Evolutionary conservation across 495 filamentous ascomycete genomes (phyloP), one percentile per base, ranked within the genome.

Genomic region (Podospora tetraspora): DNA sequence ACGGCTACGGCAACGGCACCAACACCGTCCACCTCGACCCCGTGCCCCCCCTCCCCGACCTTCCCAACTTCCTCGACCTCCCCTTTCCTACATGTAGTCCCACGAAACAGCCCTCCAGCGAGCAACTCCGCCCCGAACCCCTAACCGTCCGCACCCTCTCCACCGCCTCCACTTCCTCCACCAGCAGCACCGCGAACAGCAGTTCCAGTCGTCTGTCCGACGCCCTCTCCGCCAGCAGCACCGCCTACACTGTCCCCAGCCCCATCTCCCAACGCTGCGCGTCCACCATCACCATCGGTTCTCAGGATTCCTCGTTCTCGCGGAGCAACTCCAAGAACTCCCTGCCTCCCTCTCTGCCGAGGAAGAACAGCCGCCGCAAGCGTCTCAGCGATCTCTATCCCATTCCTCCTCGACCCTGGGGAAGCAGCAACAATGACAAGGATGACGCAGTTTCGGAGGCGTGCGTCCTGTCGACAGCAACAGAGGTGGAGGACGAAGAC

Each of bases 1-100:
- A 79, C 7, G 77, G 81, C 29, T 82, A 83, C 67, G 78, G 80
- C 9, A 83, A 83, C 59, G 79, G 77, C 6, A 79, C 75, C 43
- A 78, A 79, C 59, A 67, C 68, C 7, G 75, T 78, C 24, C 69
- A 63, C 7, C 61, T 70, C 22, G 65, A 63, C 24, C 9, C 56
- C 52, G 37, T 27, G 3, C 66, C 69, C 16, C 29, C 57, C 10
- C n/a, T 30, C 1, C 27, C 32, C 3, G 27, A 57, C 13, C 13
- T 61, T 9, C 5, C 37, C 12, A 43, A n/a, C 57, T 11, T 27
- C 21, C 21, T 19, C 30, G 32, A 61, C 8, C 30, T 61, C 23
- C 25, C n/a, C 3, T 22, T 27, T 19, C 19, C 30, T 7, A 19
- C 30, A 5, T 22, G 22, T 1, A 61, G 22, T 12, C 57, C 29